These are phyloP conservation scores for Ascomycota sp. DNA, from an alignment of 2,329 filamentous ascomycete genomes.

Conservation along the genomic window DNA sequence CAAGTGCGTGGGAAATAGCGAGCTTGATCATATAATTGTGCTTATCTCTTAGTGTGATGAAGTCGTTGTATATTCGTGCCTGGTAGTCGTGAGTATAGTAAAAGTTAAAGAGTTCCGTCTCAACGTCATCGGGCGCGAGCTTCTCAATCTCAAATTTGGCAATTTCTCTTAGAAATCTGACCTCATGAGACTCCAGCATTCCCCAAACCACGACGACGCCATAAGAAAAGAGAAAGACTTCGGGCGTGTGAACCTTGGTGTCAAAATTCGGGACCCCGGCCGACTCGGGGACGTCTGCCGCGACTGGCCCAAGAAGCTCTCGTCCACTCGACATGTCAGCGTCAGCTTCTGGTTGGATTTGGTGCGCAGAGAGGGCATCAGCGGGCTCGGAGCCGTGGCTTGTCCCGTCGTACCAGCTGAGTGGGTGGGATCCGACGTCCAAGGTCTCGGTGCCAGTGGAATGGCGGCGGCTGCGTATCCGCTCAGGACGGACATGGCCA, in stretches of 20 bases:
- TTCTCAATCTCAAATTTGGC: slow-evolving; percentile 87
- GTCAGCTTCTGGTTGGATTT: slow-evolving; percentile 7
- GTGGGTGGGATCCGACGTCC: slow-evolving; percentile 12
- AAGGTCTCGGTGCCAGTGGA: slow-evolving; percentile 46
- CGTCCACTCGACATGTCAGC: slow-evolving; percentile 1
- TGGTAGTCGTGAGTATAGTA: slow-evolving; percentile 98
- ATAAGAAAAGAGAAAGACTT: slow-evolving; percentile 92
- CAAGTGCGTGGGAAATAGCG: slow-evolving; percentile 82
- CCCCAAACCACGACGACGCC: slow-evolving; percentile 97
- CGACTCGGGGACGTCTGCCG: not conserved
- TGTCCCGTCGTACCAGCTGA: slow-evolving; percentile 26
- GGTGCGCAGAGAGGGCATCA: slow-evolving; percentile 9
- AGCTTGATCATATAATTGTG: slow-evolving; percentile 96
- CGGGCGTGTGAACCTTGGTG: slow-evolving; percentile 70
- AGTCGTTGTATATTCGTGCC: slow-evolving; percentile 96
- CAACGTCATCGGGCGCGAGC: slow-evolving; percentile 65
- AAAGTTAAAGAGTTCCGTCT: slow-evolving; percentile 96
- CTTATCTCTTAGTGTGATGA: slow-evolving; percentile 84
- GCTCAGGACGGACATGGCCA: slow-evolving; percentile 14
- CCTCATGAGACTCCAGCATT: slow-evolving; percentile 78
- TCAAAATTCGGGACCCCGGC: slow-evolving; percentile 40
- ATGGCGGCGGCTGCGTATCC: slow-evolving; percentile 43
- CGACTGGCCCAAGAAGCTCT: too few relatives aligned
- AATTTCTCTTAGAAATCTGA: slow-evolving; percentile 78
- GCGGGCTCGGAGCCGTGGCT: slow-evolving; percentile 11